Evolutionary conservation across 2,329 filamentous ascomycete species (phyloP).

Genomic region (Fusarium sp.): DNA sequence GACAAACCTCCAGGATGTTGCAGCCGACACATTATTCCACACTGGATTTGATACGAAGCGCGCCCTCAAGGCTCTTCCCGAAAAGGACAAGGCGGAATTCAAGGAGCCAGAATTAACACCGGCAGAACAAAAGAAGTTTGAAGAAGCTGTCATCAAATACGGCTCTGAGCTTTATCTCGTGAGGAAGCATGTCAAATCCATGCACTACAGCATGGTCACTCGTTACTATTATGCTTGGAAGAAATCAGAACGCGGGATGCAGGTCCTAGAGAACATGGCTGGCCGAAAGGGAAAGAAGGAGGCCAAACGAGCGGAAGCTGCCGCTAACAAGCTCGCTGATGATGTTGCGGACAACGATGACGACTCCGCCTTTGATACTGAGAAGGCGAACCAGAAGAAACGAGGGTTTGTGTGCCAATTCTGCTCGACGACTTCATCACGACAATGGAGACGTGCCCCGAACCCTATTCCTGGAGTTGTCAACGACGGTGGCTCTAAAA

Average conservation of each 20-base stretch:
- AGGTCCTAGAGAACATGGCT: conserved; percentile 90
- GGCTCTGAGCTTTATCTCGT: conserved; percentile 90
- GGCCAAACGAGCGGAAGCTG: conserved; percentile 77
- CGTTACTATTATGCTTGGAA: conserved; percentile 99
- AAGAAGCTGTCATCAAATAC: conserved; percentile 89
- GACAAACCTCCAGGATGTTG: conserved; percentile 90
- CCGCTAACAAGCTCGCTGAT: conserved; percentile 82
- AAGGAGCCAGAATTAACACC: conserved; percentile 86
- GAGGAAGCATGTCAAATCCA: conserved; percentile 85
- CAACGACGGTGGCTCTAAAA: conserved; percentile 67
- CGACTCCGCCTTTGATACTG: conserved; percentile 94
- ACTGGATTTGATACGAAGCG: conserved; percentile 77
- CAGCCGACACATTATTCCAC: conserved; percentile 77
- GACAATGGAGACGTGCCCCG: conserved; percentile 93
- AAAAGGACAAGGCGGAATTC: conserved; percentile 76
- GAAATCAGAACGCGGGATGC: conserved; percentile 85
- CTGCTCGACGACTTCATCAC: conserved; percentile 81
- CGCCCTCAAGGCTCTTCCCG: conserved; percentile 77
- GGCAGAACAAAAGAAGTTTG: conserved; percentile 88
- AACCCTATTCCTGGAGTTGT: conserved; percentile 78
- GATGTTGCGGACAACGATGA: conserved; percentile 93
- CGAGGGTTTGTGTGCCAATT: conserved; percentile 94
- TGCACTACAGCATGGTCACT: conserved; percentile 83
- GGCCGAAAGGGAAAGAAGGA: conserved; percentile 93
- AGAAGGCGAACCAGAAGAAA: conserved; percentile 84